A percentile compares a stretch with the other conserved stretches of the same genome.
phyloP scores from a whole-genome alignment of 169 alveolate species.

The Plasmodium falciparum region DNA sequence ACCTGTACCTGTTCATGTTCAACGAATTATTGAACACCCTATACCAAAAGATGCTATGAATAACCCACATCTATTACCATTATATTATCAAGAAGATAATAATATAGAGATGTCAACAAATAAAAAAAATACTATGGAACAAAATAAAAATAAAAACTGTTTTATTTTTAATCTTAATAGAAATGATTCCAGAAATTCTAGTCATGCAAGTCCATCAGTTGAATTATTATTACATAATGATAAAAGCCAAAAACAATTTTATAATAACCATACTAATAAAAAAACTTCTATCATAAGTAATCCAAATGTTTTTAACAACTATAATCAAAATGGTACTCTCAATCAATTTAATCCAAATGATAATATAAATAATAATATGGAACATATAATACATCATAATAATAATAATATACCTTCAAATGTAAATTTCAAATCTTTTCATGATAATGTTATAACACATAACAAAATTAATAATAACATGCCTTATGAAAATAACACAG shows the following conservation, averaged over 20 bases:
- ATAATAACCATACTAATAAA: not conserved
- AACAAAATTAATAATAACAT: no score
- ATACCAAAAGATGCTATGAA: conserved; percentile 88
- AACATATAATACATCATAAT: no score
- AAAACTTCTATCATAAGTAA: not conserved
- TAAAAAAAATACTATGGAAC: not conserved
- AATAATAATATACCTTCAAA: no score
- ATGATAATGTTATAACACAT: no score
- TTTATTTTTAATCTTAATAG: conserved; percentile 33
- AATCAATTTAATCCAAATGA: no score
- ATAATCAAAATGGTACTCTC: not conserved
- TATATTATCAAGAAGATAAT: conserved; percentile 65
- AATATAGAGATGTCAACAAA: not conserved
- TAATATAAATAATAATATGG: no score
- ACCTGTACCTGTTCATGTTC: conserved; percentile 94
- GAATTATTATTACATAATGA: conserved; percentile 63
- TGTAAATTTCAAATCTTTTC: no score
- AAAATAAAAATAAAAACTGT: conserved; percentile 27
- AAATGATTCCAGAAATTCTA: conserved; percentile 12
- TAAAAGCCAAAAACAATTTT: conserved; percentile 7
- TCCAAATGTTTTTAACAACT: not conserved
- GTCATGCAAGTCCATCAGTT: conserved; percentile 19
- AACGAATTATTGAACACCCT: conserved; percentile 93
- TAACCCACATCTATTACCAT: conserved; percentile 46
- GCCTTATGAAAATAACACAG: no score